These are phyloP conservation scores for Apiosordaria backusii DNA, from an alignment of 495 filamentous ascomycete species.

Conservation along the genomic window DNA sequence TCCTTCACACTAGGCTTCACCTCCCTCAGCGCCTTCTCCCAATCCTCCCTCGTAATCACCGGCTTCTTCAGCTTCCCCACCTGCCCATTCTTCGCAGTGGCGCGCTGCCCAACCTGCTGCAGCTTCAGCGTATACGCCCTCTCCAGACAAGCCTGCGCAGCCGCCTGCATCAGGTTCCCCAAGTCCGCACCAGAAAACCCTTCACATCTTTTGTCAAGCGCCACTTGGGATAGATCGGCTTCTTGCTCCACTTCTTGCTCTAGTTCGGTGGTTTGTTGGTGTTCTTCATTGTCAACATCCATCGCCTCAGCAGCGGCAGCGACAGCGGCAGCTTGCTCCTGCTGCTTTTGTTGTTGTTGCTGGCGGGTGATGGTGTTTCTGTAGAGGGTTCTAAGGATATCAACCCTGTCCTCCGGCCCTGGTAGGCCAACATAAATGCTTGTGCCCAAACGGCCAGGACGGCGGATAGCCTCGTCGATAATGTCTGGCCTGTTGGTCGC, in stretches of 20 bases:
- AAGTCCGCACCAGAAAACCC: conserved; percentile 91
- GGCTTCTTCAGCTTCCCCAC: conserved; percentile 32
- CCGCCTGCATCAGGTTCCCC: conserved; percentile 68
- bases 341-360: conserved; percentile 26
- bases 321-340: conserved; percentile 36
- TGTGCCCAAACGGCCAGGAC: conserved; percentile 85
- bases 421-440: conserved; percentile 89
- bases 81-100: conserved; percentile 3
- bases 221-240: conserved; percentile 55
- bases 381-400: conserved; percentile 77
- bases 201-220: conserved; percentile 63
- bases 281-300: conserved; percentile 1
- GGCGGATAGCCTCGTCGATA: conserved; percentile 92
- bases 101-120: conserved; percentile 10
- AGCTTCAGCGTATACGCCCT: conserved; percentile 40
- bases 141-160: conserved; percentile 72
- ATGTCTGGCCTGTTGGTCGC: conserved; percentile 95
- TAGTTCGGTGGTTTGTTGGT: neutral
- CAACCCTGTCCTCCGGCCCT: conserved; percentile 69
- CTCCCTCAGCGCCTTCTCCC: conserved; percentile 65
- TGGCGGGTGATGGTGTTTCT: conserved; percentile 56
- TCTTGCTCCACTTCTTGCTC: conserved; percentile 23
- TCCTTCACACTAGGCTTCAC: conserved; percentile 80
- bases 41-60: conserved; percentile 66
- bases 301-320: conserved; percentile 22